Evolutionary conservation across 1,284 basidiomycete genomes (phyloP).

Genomic region (Tylopilus orsonianus): DNA sequence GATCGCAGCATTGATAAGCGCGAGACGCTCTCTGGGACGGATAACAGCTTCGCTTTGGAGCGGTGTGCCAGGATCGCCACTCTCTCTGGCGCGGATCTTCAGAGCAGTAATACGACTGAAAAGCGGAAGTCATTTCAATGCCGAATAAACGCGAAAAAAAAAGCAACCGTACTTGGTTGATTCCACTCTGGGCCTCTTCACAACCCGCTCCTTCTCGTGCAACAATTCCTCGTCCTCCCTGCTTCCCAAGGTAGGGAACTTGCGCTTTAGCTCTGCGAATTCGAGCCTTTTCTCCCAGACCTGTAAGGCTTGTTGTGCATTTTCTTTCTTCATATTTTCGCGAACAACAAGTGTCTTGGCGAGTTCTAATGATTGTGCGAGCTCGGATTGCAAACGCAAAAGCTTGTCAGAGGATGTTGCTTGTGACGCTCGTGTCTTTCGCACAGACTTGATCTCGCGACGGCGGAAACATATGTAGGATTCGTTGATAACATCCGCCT

Average conservation of each 20-base stretch:
- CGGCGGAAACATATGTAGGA: slow-evolving; percentile 98
- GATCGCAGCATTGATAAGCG: slow-evolving; percentile 61
- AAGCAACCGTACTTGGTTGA: slow-evolving; percentile 38
- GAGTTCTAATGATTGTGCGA: slow-evolving; percentile 72
- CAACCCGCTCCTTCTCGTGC: slow-evolving; percentile 69
- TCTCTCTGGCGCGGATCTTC: slow-evolving; percentile 48
- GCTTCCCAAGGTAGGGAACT: slow-evolving; percentile 64
- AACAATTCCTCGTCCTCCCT: slow-evolving; percentile 84
- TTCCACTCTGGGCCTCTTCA: slow-evolving; percentile 54
- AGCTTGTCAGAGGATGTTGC: slow-evolving; percentile 88
- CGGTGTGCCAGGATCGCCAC: slow-evolving; percentile 44
- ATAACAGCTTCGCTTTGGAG: slow-evolving; percentile 48
- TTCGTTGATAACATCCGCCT: slow-evolving; percentile 86
- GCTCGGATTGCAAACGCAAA: slow-evolving; percentile 75
- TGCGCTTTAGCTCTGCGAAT: slow-evolving; percentile 79
- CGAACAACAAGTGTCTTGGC: slow-evolving; percentile 69
- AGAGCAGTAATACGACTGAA: slow-evolving; percentile 47
- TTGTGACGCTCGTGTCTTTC: slow-evolving; percentile 93
- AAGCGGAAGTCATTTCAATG: slow-evolving; percentile 1
- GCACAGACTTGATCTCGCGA: slow-evolving; percentile 90
- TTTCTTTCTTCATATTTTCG: slow-evolving; percentile 74
- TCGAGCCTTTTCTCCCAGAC: slow-evolving; percentile 82
- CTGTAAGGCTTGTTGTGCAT: slow-evolving; percentile 54
- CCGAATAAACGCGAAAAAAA: background rate
- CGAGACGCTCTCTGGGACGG: slow-evolving; percentile 65